Evolutionary conservation across 805 yeast genomes (phyloP).

Genomic region (Ogataea parapolymorpha): DNA sequence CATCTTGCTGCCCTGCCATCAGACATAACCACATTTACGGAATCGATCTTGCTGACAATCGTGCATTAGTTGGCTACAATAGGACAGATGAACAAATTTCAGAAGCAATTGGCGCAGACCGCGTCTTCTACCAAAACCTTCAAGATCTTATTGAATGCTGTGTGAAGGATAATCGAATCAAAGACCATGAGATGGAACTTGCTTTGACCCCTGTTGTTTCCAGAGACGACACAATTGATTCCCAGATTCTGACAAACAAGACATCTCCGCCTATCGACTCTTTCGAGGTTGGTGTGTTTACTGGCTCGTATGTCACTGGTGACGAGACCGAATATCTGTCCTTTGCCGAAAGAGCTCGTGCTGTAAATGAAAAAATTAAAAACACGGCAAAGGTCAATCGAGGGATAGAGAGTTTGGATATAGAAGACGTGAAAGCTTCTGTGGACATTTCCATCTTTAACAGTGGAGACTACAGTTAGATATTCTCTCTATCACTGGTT

Average conservation of each 20-base stretch:
- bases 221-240: slow-evolving; percentile 28
- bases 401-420: slow-evolving; percentile 33
- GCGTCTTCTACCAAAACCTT: slow-evolving; percentile 82
- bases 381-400: slow-evolving; percentile 38
- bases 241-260: slow-evolving; percentile 23
- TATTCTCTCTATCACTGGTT: slow-evolving; percentile 3
- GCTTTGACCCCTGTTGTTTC: slow-evolving; percentile 36
- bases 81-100: slow-evolving; percentile 75
- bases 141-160: slow-evolving; percentile 84
- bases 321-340: slow-evolving; percentile 77
- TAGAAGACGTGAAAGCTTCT: slow-evolving; percentile 76
- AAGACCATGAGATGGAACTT: slow-evolving; percentile 32
- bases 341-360: slow-evolving; percentile 80
- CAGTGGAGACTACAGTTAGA: slow-evolving; percentile 46
- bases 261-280: slow-evolving; percentile 41
- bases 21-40: slow-evolving; percentile 95
- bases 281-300: slow-evolving; percentile 96
- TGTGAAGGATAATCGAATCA: slow-evolving; percentile 32
- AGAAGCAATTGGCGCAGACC: slow-evolving; percentile 80
- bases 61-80: slow-evolving; percentile 85
- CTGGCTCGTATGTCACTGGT: slow-evolving; percentile 94
- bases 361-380: slow-evolving; percentile 60
- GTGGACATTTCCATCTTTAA: slow-evolving; percentile 56
- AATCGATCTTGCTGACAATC: slow-evolving; percentile 93
- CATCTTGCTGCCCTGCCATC: slow-evolving; percentile 98